phyloP scores from a whole-genome alignment of 495 filamentous ascomycete genomes.

The Paragyromitra xinjiangensis region DNA sequence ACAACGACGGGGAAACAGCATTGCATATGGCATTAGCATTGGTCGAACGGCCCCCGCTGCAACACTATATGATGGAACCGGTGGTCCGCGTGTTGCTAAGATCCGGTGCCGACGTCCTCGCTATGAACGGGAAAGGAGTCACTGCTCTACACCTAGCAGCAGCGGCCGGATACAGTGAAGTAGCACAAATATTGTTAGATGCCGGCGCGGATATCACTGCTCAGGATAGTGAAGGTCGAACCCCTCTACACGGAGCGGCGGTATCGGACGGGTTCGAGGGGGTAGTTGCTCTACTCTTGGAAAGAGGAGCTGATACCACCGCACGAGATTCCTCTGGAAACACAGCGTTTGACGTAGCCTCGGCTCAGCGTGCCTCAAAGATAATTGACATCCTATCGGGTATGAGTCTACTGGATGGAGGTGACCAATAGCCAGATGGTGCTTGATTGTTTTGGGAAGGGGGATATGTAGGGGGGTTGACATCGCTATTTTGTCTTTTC shows the following conservation, averaged over 20 bases:
- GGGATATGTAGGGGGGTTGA: too few species aligned
- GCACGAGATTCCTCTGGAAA: neutral
- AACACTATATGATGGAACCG: neutral
- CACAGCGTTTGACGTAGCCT: neutral
- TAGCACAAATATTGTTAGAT: neutral
- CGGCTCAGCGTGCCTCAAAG: neutral
- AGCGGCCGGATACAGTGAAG: neutral
- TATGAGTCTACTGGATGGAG: neutral
- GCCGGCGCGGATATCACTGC: neutral
- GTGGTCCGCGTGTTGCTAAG: neutral
- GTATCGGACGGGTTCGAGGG: neutral
- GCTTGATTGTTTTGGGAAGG: neutral
- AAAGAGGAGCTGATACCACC: neutral
- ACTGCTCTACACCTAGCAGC: neutral
- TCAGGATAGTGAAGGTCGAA: neutral
- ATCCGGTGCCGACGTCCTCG: neutral
- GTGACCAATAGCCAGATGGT: neutral
- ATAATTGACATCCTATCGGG: neutral
- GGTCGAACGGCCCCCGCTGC: neutral
- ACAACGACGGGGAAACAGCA: neutral
- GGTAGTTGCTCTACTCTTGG: neutral
- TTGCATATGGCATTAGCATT: neutral
- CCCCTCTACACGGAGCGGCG: neutral
- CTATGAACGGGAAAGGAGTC: neutral
- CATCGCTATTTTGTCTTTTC: too few species aligned